A percentile compares a stretch with the other conserved stretches of the same genome.
These are phyloP conservation scores for Ephemerocybe angulata DNA, from an alignment of 768 basidiomycete species.

Conservation along the genomic window DNA sequence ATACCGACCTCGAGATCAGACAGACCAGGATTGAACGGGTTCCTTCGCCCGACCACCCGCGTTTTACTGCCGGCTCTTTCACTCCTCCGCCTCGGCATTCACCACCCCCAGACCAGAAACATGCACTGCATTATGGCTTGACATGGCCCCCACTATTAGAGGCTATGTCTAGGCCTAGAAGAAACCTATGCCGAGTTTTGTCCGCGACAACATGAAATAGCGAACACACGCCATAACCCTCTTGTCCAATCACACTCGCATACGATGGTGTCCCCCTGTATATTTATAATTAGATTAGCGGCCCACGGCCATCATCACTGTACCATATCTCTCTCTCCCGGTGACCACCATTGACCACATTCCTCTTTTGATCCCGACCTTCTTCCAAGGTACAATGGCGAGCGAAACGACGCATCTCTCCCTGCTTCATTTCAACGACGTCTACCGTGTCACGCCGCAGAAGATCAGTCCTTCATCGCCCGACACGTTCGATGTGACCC, in stretches of 20 bases:
- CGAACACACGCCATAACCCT: no score
- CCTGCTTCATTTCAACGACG: conserved; percentile 77
- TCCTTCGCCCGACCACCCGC: neutral
- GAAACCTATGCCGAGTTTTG: no score
- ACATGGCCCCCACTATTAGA: no score
- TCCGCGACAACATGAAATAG: no score
- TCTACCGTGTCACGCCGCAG: conserved; percentile 78
- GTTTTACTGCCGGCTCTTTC: neutral
- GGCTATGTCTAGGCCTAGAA: no score
- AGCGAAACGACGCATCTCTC: neutral
- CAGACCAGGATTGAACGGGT: conserved; percentile 61
- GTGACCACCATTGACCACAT: no score
- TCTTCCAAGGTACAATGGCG: neutral
- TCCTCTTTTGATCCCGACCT: no score
- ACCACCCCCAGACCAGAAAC: neutral
- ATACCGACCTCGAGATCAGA: conserved; percentile 82
- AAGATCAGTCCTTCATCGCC: conserved; percentile 49
- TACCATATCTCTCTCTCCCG: no score
- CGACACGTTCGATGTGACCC: conserved; percentile 81
- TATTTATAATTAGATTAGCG: neutral
- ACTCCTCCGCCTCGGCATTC: neutral
- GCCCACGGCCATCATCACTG: neutral
- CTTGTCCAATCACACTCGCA: no score
- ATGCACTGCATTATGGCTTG: no score
- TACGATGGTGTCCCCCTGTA: no score